phyloP scores from a whole-genome alignment of 345 rosid species.

The Eucalyptus brandiana region DNA sequence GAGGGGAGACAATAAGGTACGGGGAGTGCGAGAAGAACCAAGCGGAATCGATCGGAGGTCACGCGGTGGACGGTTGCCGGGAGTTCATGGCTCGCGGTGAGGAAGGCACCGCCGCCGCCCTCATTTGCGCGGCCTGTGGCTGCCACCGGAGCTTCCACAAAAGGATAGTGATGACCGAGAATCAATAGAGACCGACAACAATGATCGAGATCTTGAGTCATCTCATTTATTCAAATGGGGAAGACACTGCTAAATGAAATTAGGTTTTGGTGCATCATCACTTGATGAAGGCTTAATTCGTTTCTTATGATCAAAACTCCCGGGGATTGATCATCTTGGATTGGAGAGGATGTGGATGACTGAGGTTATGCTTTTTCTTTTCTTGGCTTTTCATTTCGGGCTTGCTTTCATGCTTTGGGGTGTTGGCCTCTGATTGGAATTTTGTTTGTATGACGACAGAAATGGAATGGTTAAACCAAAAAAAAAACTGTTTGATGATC shows the following conservation, averaged over 20 bases:
- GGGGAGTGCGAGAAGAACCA: constrained; percentile 3
- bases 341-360: neutral
- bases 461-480: neutral
- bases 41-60: constrained; percentile 1
- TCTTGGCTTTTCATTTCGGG: neutral
- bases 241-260: neutral
- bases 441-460: neutral
- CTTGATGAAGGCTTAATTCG: neutral
- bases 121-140: neutral
- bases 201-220: neutral
- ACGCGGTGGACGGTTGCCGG: constrained; percentile 2
- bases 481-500: neutral
- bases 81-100: neutral
- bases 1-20: neutral
- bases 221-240: neutral
- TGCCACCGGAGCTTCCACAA: constrained; percentile 3
- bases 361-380: neutral
- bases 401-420: neutral
- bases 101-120: neutral
- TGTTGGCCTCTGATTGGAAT: neutral
- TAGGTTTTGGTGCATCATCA: neutral
- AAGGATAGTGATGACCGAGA: neutral
- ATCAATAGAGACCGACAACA: neutral
- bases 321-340: neutral
- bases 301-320: neutral